Evolutionary conservation across 2,329 filamentous ascomycete species (phyloP).

Genomic region (Sclerotinia borealis): DNA sequence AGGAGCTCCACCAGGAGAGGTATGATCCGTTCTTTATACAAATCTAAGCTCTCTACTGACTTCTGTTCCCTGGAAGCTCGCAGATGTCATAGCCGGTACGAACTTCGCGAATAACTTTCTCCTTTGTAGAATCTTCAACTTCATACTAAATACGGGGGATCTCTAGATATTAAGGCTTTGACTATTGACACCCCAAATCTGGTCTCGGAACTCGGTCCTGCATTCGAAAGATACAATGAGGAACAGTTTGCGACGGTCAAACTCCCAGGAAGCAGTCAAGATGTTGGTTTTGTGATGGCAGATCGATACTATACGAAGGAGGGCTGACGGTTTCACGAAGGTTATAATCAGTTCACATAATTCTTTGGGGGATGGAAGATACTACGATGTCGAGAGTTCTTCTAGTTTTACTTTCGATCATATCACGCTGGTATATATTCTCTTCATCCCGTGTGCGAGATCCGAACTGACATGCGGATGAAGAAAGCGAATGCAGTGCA

Average conservation of each 20-base stretch:
- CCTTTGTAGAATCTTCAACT: neutral
- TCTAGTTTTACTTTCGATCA: slow-evolving; percentile 90
- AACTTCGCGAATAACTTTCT: neutral
- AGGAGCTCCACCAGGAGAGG: slow-evolving; percentile 93
- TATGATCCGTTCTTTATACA: slow-evolving; percentile 38
- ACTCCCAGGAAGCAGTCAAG: slow-evolving; percentile 76
- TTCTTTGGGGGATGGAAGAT: slow-evolving; percentile 70
- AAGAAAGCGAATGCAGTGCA: slow-evolving; percentile 79
- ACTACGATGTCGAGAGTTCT: slow-evolving; percentile 84
- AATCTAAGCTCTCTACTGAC: slow-evolving; percentile 19
- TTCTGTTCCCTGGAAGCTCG: slow-evolving; percentile 52
- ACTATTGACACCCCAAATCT: slow-evolving; percentile 64
- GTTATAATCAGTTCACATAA: slow-evolving; percentile 83
- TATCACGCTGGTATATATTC: slow-evolving; percentile 55
- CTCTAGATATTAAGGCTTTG: slow-evolving; percentile 79
- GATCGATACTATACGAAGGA: neutral
- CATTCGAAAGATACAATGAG: slow-evolving; percentile 94
- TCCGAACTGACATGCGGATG: neutral
- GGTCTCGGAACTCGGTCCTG: slow-evolving; percentile 67
- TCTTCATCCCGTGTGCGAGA: neutral
- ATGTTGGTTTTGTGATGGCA: slow-evolving; percentile 45
- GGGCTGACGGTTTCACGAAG: slow-evolving; percentile 35
- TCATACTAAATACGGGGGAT: neutral
- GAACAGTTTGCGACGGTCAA: slow-evolving; percentile 86
- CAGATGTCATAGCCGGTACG: slow-evolving; percentile 80